These are phyloP conservation scores for Boletus eberwhitei DNA, from an alignment of 768 basidiomycete genomes.

Conservation along the genomic window DNA sequence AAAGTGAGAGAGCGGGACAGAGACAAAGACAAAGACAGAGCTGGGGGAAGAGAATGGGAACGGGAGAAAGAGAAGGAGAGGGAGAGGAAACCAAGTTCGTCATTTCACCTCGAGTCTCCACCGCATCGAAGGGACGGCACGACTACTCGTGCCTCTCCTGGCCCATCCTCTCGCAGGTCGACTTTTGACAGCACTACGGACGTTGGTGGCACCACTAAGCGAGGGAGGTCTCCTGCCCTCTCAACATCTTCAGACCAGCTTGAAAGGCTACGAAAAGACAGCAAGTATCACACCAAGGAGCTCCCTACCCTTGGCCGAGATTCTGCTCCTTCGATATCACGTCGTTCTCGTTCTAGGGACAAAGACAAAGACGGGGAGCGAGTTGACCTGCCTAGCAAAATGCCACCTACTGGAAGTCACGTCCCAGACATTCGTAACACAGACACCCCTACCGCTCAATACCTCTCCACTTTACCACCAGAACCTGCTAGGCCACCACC, in stretches of 20 bases:
- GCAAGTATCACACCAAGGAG: not conserved
- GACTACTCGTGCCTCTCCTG: conserved; percentile 9
- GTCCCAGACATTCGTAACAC: not conserved
- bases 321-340: conserved; percentile 1
- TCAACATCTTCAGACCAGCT: conserved; percentile 27
- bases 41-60: not conserved
- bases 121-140: conserved; percentile 18
- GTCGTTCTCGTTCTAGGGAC: conserved; percentile 11
- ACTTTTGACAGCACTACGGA: conserved; percentile 10
- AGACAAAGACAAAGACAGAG: not conserved
- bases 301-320: conserved; percentile 7
- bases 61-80: not conserved
- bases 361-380: conserved; percentile 4
- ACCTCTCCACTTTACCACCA: conserved; percentile 1
- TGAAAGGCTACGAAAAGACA: conserved; percentile 22
- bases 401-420: conserved; percentile 1
- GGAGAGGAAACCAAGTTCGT: conserved; percentile 13
- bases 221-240: conserved; percentile 22
- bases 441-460: not conserved
- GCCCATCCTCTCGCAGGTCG: conserved; percentile 15
- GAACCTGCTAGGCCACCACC: conserved; percentile 16
- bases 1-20: not conserved
- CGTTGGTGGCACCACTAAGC: conserved; percentile 4
- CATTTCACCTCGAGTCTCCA: conserved; percentile 5
- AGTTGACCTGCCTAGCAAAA: not conserved